Conservation (phyloP, 108 stramenopile genomes). For the Nitzschia inconspicua region DNA sequence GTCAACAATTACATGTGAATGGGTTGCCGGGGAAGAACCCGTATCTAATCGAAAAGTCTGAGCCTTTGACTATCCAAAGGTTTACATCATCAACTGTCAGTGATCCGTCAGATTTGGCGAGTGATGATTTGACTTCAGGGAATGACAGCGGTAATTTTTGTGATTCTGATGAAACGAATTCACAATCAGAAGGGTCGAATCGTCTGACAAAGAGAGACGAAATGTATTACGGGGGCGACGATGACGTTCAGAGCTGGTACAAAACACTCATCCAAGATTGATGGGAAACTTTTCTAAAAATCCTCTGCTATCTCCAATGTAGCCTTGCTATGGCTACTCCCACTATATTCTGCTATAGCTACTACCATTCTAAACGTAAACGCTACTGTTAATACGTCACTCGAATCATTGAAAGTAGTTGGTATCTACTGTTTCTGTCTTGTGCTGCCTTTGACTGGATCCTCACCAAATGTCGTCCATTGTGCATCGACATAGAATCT, state of each 20-base stretch:
- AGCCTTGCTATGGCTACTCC: too few relatives aligned
- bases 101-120: not conserved
- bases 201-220: not conserved
- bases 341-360: too few relatives aligned
- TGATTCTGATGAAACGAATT: constrained; percentile 17
- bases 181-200: constrained; percentile 4
- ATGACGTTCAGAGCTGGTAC: too few relatives aligned
- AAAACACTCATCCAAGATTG: too few relatives aligned
- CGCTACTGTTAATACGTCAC: too few relatives aligned
- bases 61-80: not conserved
- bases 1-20: not conserved
- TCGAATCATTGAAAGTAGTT: too few relatives aligned
- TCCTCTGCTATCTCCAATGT: too few relatives aligned
- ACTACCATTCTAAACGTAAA: too few relatives aligned
- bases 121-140: not conserved
- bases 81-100: not conserved
- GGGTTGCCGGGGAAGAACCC: not conserved
- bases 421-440: too few relatives aligned
- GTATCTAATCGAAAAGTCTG: not conserved
- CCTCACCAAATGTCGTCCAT: constrained; percentile 9
- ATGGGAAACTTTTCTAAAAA: too few relatives aligned
- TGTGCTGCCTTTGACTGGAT: too few relatives aligned
- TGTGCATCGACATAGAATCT: constrained; percentile 36
- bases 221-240: too few relatives aligned
- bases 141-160: not conserved